These are phyloP conservation scores for Teratosphaeria pseudoeucalypti DNA, from an alignment of 2,329 filamentous ascomycete genomes.

Conservation along the genomic window DNA sequence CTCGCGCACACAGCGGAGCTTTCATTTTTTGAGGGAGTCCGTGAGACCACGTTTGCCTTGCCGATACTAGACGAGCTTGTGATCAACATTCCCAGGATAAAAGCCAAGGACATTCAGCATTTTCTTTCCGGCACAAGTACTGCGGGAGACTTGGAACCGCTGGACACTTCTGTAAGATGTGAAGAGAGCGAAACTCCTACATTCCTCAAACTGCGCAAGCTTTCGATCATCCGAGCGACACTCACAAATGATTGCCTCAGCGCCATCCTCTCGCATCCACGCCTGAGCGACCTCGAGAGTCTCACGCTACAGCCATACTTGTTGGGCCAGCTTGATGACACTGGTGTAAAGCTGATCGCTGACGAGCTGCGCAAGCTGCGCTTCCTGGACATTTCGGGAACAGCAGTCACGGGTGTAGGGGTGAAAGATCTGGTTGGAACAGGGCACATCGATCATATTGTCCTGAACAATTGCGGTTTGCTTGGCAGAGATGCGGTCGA, in stretches of 20 bases:
- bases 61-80: not conserved
- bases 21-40: not conserved
- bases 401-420: constrained; percentile 30
- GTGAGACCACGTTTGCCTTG: not conserved
- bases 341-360: constrained; percentile 15
- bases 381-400: constrained; percentile 27
- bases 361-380: constrained; percentile 12
- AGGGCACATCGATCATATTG: constrained; percentile 20
- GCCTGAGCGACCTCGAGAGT: constrained; percentile 5
- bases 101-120: not conserved
- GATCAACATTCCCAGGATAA: not conserved
- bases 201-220: not conserved
- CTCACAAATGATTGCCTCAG: not conserved
- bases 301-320: not conserved
- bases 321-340: not conserved
- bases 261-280: not conserved
- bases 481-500: constrained; percentile 31
- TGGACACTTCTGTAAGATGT: not conserved
- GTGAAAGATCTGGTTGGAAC: constrained; percentile 25
- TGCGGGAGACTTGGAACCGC: not conserved
- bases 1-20: not conserved
- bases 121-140: not conserved
- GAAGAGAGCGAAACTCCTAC: not conserved
- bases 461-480: constrained; percentile 25
- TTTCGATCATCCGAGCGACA: not conserved